Percentiles rank a stretch among this genome's conserved stretches.
Evolutionary conservation across 441 rosid genomes (phyloP).

Genomic region (Euphorbia corollata): DNA sequence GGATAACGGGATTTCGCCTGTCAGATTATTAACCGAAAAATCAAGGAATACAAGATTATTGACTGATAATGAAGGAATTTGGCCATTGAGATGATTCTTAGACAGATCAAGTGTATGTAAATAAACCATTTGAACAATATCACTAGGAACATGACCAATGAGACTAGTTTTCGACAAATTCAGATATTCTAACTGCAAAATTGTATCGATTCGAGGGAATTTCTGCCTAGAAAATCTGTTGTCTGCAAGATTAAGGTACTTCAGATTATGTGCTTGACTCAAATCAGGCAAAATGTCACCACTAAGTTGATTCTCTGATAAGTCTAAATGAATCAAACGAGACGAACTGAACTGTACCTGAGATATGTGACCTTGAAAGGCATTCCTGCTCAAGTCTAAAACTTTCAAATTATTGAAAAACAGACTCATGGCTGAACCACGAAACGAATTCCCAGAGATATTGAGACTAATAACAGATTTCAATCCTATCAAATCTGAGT

Average conservation of each 20-base stretch:
- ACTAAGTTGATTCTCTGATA: conserved; percentile 76
- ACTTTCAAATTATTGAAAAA: conserved; percentile 43
- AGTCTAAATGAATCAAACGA: conserved; percentile 61
- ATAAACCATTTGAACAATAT: conserved; percentile 40
- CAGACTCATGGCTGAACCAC: conserved; percentile 49
- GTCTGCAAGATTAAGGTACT: too few relatives aligned
- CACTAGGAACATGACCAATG: conserved; percentile 52
- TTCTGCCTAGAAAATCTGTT: conserved; percentile 21
- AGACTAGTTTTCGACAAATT: conserved; percentile 69
- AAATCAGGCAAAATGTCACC: conserved; percentile 66
- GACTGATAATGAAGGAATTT: conserved; percentile 41
- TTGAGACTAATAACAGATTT: conserved; percentile 52
- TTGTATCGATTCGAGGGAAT: conserved; percentile 46
- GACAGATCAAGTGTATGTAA: conserved; percentile 71
- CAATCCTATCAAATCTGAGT: conserved; percentile 43
- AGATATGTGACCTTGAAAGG: conserved; percentile 68
- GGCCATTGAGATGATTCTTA: conserved; percentile 54
- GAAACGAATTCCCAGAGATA: conserved; percentile 61
- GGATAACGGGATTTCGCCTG: conserved; percentile 58
- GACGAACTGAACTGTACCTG: conserved; percentile 70
- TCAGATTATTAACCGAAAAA: conserved; percentile 66
- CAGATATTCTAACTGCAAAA: conserved; percentile 50
- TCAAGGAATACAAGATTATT: conserved; percentile 52
- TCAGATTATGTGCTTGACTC: too few relatives aligned
- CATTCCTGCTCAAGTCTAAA: conserved; percentile 70